Base-by-base conservation (phyloP, 257 asterid genomes). In the Ophiorrhiza pumila region DNA sequence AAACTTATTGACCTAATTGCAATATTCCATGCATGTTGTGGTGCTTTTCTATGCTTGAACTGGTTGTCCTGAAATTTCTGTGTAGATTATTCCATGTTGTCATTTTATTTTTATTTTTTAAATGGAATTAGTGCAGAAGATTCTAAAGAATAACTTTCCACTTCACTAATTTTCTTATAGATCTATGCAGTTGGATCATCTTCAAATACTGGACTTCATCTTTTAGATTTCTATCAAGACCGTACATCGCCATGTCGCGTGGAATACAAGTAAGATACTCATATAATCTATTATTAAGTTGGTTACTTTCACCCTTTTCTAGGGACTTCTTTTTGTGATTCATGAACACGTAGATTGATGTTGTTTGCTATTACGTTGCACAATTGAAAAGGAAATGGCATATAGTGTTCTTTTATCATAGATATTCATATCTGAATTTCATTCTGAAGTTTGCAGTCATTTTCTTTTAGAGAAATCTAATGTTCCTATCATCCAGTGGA, bases 181-280 rank as follows among this genome's bases (percentile, higher is more conserved):
- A 80, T 91, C 65, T 94, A 90, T 72, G 88, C 78, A 29, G 95
- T 86, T 77, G 99, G 95, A 71, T 91, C 98, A 61, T 83, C 86
- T 53, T 88, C 93, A 62, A 77, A 84, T 74, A 78, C 79, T 20
- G 97, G 96, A 73, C 85, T 94, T 78, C 78, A 88, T 84, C 90
- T 94, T 76, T 82, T 94, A 86, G 97, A 94, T 84, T 94, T 94
- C 86, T 90, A 88, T 82, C 97, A 90, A 69, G 92, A 85, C 81
- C 60, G 60, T 45, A 86, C 80, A 76, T 88, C 99, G 72, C 89
- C 96, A 34, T 91, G 95, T 74, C 93, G 90, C 52, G 95, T 91
- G 68, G 92, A 90, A 61, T 84, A 79, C 88, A 82, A 71, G 97
- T 91, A 90, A 80, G 84, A 72, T 35, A 23, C 75, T 42, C n/a